Conservation (phyloP, 2,329 filamentous ascomycete genomes). For the Pseudocercospora musae region DNA sequence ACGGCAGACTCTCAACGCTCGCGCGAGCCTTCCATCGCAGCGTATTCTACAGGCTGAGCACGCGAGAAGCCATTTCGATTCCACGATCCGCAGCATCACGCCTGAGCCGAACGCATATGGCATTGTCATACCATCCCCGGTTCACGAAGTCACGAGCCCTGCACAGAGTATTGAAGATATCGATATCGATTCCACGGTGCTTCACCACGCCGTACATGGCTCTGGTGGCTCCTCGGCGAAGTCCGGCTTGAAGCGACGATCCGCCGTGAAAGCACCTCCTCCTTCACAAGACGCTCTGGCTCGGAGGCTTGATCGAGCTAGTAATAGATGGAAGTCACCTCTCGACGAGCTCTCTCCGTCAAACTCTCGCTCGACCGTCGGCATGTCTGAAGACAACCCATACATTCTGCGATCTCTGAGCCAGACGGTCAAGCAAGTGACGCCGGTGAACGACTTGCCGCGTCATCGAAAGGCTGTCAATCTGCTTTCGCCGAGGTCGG, state of each 20-base stretch:
- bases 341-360: conserved; percentile 37
- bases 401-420: conserved; percentile 31
- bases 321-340: conserved; percentile 43
- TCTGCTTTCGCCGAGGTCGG: conserved; percentile 1
- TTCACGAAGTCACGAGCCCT: conserved; percentile 27
- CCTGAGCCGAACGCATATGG: conserved; percentile 21
- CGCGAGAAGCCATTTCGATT: conserved; percentile 8
- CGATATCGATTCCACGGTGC: conserved; percentile 9
- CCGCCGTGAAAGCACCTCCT: conserved; percentile 23
- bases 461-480: conserved; percentile 17
- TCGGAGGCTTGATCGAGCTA: conserved; percentile 37
- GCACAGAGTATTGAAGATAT: conserved; percentile 1
- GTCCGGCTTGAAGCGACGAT: conserved; percentile 21
- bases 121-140: conserved; percentile 25
- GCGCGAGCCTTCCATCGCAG: conserved; percentile 25
- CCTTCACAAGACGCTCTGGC: conserved; percentile 42
- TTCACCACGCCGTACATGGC: conserved; percentile 6
- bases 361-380: conserved; percentile 28
- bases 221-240: conserved; percentile 12
- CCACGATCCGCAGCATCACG: conserved; percentile 29
- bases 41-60: conserved; percentile 4
- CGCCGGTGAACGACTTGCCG: conserved; percentile 21
- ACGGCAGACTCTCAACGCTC: background rate
- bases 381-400: conserved; percentile 29
- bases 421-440: conserved; percentile 12